phyloP scores from a whole-genome alignment of 768 basidiomycete species.

The Amanita rubescens region DNA sequence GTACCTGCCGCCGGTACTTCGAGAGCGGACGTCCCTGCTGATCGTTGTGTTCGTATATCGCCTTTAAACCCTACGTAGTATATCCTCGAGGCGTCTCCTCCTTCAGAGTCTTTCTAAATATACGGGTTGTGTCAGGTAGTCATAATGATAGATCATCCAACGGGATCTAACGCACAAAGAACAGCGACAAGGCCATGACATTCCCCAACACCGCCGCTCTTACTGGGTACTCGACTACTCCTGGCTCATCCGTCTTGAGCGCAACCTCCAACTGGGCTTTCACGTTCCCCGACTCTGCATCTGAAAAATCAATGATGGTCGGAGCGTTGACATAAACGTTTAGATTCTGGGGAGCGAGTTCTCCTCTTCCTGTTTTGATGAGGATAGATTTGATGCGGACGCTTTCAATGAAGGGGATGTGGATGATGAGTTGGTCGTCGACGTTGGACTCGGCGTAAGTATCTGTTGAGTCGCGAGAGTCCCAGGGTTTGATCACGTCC shows the following conservation, averaged over 20 bases:
- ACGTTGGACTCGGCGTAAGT: slow-evolving; percentile 72
- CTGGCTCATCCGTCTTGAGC: slow-evolving; percentile 62
- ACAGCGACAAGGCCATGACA: slow-evolving; percentile 64
- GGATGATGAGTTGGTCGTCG: slow-evolving; percentile 84
- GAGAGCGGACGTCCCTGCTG: slow-evolving; percentile 54
- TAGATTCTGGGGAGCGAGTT: slow-evolving; percentile 65
- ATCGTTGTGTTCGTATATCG: slow-evolving; percentile 41
- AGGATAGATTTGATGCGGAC: slow-evolving; percentile 70
- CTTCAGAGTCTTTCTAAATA: slow-evolving; percentile 55
- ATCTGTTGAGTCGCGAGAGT: slow-evolving; percentile 59
- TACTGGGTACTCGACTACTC: slow-evolving; percentile 70
- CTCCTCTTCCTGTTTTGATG: slow-evolving; percentile 76
- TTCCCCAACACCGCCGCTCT: slow-evolving; percentile 71
- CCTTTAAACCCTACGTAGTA: slow-evolving; percentile 86
- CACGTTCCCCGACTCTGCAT: slow-evolving; percentile 46
- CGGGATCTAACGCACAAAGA: slow-evolving; percentile 59
- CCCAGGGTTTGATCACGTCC: slow-evolving; percentile 75
- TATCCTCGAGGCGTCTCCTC: slow-evolving; percentile 56
- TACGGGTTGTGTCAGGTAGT: background rate
- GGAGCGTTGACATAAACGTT: slow-evolving; percentile 69
- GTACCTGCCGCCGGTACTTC: slow-evolving; percentile 79
- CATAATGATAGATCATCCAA: slow-evolving; percentile 1
- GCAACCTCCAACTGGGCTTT: slow-evolving; percentile 67
- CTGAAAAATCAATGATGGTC: slow-evolving; percentile 70
- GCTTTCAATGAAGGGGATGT: slow-evolving; percentile 73